Conservation (phyloP, 2,329 filamentous ascomycete genomes). For the Pyrenochaeta sp. region DNA sequence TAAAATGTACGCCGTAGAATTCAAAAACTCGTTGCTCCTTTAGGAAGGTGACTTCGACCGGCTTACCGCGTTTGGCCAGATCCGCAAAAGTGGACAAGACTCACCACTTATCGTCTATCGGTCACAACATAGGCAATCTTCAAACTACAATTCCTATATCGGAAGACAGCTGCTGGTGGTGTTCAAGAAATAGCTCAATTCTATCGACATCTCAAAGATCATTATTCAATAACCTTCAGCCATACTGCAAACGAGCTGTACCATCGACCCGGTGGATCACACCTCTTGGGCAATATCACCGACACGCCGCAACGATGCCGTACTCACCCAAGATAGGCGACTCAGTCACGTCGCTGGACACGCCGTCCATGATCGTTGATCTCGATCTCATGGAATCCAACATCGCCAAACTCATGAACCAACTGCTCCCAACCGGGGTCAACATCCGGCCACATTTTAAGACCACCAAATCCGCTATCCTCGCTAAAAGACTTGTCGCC, state of each 20-base stretch:
- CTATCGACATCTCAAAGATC: background rate
- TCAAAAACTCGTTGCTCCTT: background rate
- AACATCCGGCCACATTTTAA: conserved; percentile 63
- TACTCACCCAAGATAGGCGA: conserved; percentile 57
- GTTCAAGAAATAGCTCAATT: background rate
- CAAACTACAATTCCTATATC: background rate
- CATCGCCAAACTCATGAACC: conserved; percentile 57
- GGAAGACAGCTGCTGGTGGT: background rate
- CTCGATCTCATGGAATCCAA: conserved; percentile 62
- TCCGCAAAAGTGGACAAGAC: conserved; percentile 5
- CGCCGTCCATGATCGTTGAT: conserved; percentile 65
- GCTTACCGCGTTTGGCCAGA: conserved; percentile 11
- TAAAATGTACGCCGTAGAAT: too few species aligned
- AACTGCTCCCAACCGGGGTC: conserved; percentile 57
- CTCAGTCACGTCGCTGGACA: conserved; percentile 57
- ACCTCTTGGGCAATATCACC: background rate
- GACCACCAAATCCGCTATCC: conserved; percentile 60
- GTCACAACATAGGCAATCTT: background rate
- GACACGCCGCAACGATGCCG: conserved; percentile 19
- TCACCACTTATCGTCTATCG: conserved; percentile 3
- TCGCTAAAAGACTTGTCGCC: conserved; percentile 55
- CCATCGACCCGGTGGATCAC: background rate
- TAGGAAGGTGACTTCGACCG: background rate
- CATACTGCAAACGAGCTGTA: background rate
- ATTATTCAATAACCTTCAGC: background rate